Percentiles rank a stretch among this genome's conserved stretches.
Conservation (phyloP, 2,329 filamentous ascomycete species). For the Arthrobotrys megalospora region DNA sequence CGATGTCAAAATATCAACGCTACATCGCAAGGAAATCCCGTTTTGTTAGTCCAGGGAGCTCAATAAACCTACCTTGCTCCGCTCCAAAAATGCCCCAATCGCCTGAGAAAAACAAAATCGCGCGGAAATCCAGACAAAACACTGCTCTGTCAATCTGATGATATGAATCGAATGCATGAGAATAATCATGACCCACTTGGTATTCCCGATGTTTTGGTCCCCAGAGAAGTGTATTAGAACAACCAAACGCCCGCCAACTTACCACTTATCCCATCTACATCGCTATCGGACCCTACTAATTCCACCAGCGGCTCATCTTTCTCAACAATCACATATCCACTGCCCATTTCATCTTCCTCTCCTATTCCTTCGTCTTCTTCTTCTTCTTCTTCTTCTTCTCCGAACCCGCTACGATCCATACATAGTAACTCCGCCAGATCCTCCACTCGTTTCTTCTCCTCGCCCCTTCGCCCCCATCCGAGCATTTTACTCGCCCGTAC, state of each 20-base stretch:
- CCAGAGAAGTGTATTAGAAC: constrained; percentile 24
- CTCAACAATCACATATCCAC: constrained; percentile 51
- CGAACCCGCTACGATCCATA: constrained; percentile 61
- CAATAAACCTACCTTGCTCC: constrained; percentile 12
- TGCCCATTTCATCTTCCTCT: constrained; percentile 54
- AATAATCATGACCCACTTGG: not conserved
- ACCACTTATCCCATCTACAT: constrained; percentile 40
- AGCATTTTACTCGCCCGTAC: constrained; percentile 63
- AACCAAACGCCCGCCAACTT: constrained; percentile 56
- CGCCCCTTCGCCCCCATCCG: constrained; percentile 59
- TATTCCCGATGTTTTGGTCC: constrained; percentile 11
- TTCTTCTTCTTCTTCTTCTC: constrained; percentile 34
- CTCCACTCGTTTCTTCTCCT: constrained; percentile 58
- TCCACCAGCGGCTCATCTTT: constrained; percentile 58
- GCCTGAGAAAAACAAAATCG: constrained; percentile 4
- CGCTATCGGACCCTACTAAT: constrained; percentile 28
- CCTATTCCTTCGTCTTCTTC: constrained; percentile 42
- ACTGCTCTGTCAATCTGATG: constrained; percentile 17
- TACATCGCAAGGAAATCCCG: constrained; percentile 5
- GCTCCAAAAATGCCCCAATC: not conserved
- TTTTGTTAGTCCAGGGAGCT: constrained; percentile 9
- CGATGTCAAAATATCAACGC: constrained; percentile 5
- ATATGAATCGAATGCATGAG: constrained; percentile 20
- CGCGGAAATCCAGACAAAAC: constrained; percentile 1
- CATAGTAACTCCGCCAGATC: constrained; percentile 63